Evolutionary conservation across 169 alveolate species (phyloP).

Genomic region (Plasmodium adleri): DNA sequence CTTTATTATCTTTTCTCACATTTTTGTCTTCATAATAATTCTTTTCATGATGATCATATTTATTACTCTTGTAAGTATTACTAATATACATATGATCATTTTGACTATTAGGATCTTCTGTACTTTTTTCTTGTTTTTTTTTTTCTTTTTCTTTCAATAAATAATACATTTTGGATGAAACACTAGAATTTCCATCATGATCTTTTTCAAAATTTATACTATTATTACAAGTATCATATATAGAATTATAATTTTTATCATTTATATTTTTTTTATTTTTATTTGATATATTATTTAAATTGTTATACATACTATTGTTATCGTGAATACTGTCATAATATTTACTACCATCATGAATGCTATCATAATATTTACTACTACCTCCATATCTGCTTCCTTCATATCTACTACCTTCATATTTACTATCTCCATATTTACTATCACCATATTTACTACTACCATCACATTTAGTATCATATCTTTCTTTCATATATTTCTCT

Average conservation of each 20-base stretch:
- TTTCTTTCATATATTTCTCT: background rate
- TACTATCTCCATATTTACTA: background rate
- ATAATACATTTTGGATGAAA: background rate
- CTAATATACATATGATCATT: background rate
- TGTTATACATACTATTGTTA: conserved; percentile 2
- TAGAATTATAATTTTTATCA: conserved; percentile 9
- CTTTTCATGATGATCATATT: too few species aligned
- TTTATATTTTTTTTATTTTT: conserved; percentile 17
- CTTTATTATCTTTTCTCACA: too few species aligned
- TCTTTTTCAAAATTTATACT: background rate
- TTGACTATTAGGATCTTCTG: conserved; percentile 1
- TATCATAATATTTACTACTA: background rate
- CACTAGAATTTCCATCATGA: background rate
- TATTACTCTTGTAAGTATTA: too few species aligned
- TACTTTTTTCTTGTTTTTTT: background rate
- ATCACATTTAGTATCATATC: conserved; percentile 1
- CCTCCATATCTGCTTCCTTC: too few species aligned
- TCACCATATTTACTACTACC: background rate
- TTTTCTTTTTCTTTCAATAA: conserved; percentile 1
- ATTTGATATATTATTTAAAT: background rate
- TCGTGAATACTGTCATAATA: background rate
- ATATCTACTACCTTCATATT: background rate
- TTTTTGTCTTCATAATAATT: too few species aligned
- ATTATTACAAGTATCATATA: too few species aligned
- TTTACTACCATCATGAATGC: background rate